Percentiles rank a stretch among this genome's conserved stretches.
Conservation (phyloP, 495 filamentous ascomycete genomes). For the Hyaloscypha variabilis region DNA sequence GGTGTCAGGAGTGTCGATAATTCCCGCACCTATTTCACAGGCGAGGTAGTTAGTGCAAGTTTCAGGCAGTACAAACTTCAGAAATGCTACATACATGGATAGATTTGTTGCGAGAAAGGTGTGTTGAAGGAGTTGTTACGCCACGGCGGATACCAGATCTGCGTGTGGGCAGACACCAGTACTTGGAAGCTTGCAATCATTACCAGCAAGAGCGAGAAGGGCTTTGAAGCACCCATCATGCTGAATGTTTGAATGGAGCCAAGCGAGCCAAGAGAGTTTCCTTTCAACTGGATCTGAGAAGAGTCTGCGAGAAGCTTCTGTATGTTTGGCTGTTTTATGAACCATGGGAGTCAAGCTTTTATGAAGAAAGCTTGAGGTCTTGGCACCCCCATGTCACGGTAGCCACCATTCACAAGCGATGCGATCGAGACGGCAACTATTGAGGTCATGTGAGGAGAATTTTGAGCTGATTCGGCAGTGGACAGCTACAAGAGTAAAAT, state of each 20-base stretch:
- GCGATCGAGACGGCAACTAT: no score
- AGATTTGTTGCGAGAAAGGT: slow-evolving; percentile 51
- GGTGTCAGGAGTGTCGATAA: slow-evolving; percentile 43
- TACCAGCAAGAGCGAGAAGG: neutral
- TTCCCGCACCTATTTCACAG: slow-evolving; percentile 50
- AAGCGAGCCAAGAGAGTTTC: neutral
- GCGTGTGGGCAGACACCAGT: slow-evolving; percentile 13
- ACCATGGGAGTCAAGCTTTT: neutral
- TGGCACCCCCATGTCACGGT: no score
- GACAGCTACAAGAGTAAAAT: no score
- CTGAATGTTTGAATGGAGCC: neutral
- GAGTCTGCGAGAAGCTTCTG: no score
- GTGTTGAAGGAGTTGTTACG: slow-evolving; percentile 51
- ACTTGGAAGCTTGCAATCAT: slow-evolving; percentile 52
- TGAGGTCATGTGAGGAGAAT: no score
- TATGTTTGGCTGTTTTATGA: neutral
- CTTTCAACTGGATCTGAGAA: neutral
- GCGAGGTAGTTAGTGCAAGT: neutral
- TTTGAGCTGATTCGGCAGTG: no score
- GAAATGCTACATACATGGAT: slow-evolving; percentile 50
- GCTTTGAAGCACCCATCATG: neutral
- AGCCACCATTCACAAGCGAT: no score
- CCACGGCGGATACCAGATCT: slow-evolving; percentile 57
- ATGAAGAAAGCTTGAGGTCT: no score
- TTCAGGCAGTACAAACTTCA: neutral